These are phyloP conservation scores for Solanum infundibuliforme DNA, from an alignment of 257 asterid genomes.

Conservation along the genomic window DNA sequence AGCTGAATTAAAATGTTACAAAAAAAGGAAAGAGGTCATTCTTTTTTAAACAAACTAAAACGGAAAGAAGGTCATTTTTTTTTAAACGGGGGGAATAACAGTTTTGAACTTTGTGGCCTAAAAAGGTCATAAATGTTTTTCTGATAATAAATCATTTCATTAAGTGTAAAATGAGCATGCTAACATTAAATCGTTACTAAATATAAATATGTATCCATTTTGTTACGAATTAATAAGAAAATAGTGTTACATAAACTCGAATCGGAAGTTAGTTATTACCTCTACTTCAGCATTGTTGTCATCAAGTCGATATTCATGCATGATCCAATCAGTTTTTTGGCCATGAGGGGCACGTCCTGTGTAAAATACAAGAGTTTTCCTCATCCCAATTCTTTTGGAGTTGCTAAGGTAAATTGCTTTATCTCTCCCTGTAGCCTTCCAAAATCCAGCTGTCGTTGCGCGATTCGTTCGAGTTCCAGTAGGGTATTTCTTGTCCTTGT, in stretches of 20 bases:
- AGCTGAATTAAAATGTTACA: no score
- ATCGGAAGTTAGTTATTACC: background rate
- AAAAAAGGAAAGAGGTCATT: no score
- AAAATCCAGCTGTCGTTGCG: constrained; percentile 68
- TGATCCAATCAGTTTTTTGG: constrained; percentile 82
- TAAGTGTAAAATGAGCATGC: no score
- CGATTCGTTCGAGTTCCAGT: constrained; percentile 79
- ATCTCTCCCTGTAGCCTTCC: constrained; percentile 86
- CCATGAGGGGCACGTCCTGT: constrained; percentile 87
- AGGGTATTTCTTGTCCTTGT: constrained; percentile 78
- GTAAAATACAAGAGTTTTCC: constrained; percentile 83
- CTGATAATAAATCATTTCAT: no score
- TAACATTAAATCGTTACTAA: no score
- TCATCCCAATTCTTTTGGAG: constrained; percentile 60
- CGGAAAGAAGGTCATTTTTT: no score
- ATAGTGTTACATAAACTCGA: background rate
- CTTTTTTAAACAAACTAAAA: no score
- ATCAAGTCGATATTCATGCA: constrained; percentile 80
- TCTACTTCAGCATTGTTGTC: constrained; percentile 37
- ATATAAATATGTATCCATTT: background rate
- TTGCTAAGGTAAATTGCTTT: constrained; percentile 47
- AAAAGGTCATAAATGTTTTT: no score
- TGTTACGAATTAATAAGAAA: no score
- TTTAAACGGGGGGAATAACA: no score
- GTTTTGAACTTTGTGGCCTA: no score